These are phyloP conservation scores for Penicillium coprophilum DNA, from an alignment of 495 filamentous ascomycete genomes.

Conservation along the genomic window DNA sequence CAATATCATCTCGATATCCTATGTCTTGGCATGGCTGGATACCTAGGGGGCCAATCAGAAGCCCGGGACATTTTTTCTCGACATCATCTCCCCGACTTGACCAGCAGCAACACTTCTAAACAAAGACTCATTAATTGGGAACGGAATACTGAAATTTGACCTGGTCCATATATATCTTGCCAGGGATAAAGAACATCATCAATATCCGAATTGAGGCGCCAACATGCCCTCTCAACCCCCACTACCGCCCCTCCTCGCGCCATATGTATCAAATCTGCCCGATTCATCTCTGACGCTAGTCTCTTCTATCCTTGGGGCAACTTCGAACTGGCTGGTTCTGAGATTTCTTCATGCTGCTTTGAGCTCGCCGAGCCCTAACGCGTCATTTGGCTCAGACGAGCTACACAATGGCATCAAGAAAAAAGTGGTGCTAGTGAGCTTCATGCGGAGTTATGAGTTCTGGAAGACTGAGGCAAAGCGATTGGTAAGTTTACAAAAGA, in stretches of 20 bases:
- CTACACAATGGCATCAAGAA: slow-evolving; percentile 28
- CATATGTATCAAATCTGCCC: slow-evolving; percentile 55
- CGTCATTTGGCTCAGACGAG: slow-evolving; percentile 24
- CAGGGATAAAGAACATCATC: background rate
- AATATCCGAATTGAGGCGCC: background rate
- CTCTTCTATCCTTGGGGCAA: slow-evolving; percentile 69
- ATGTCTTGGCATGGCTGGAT: slow-evolving; percentile 13
- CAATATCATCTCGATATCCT: slow-evolving; percentile 6
- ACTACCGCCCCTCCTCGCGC: slow-evolving; percentile 67
- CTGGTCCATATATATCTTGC: background rate
- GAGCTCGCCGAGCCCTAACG: slow-evolving; percentile 22
- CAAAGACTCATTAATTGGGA: background rate
- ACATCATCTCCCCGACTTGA: slow-evolving; percentile 24
- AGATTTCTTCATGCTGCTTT: slow-evolving; percentile 63
- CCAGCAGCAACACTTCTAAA: slow-evolving; percentile 8
- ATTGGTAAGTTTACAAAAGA: slow-evolving; percentile 46
- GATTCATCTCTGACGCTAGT: slow-evolving; percentile 64
- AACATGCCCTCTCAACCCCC: slow-evolving; percentile 51
- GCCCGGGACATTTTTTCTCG: slow-evolving; percentile 37
- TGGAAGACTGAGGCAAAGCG: slow-evolving; percentile 66
- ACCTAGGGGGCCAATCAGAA: slow-evolving; percentile 30
- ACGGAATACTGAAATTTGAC: background rate
- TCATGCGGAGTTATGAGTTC: slow-evolving; percentile 70
- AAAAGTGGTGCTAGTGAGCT: slow-evolving; percentile 77
- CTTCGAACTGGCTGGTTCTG: slow-evolving; percentile 71